Evolutionary conservation across 78 protist genomes (phyloP), one percentile per base, ranked within the genome.

Genomic region (slime mould (Dictyostelium discoideum)): DNA sequence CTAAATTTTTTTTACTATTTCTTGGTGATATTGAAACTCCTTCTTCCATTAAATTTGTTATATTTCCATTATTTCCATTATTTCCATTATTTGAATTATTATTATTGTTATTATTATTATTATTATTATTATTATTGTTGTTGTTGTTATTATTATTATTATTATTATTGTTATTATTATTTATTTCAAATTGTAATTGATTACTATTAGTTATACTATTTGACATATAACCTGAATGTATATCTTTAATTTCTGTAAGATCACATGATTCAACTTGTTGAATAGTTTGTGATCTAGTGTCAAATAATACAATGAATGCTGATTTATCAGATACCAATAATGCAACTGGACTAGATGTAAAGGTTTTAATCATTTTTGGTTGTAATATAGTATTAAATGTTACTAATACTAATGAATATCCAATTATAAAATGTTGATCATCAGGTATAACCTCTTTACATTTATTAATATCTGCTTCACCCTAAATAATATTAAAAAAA

Each of bases 141-240:
- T 69, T 26, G 11, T 69, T 69, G 1, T 69, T 32, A 39, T 37
- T 74, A 18, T 13, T 74, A 18, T 74, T 37, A 16, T 18, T 37
- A 5, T 14, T 32, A 73, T 29, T 79, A 54, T 37, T 24, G 39
- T 60, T 20, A 39, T 46, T 78, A 44, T 37, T 79, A 79, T 79
- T 79, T 22, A 40, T 79, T 14, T 39, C 40, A 39, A 26, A 16
- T n/a, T 32, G 54, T 76, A 22, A 26, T 14, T 50, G 92, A 86
- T 54, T 60, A 46, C 73, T 46, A 65, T 26, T n/a, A 32, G 92
- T 3, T 29, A 74, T 74, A 32, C 24, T 74, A 74, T 37, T 74
- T 26, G 81, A 74, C 81, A 90, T 18, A 50, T 90, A 90, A 5
- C 95, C 95, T 11, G 95, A 81, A 8, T 90, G 95, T 20, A 90